Conservation (phyloP, 1,284 basidiomycete species). For the Papiliotrema flavescens region DNA sequence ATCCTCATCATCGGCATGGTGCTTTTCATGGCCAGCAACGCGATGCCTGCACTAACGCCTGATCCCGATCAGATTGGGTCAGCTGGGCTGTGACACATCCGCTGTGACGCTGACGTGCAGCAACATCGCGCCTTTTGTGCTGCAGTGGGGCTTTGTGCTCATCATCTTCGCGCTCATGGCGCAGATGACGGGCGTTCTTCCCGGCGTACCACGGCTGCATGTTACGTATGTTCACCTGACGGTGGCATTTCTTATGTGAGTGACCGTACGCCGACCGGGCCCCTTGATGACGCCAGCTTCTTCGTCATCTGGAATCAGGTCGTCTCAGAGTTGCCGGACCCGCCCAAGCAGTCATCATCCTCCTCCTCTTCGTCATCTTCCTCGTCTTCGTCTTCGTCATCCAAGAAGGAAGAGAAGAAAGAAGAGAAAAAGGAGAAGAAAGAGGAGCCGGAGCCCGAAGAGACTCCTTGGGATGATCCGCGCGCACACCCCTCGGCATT, state of each 20-base stretch:
- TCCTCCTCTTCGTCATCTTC: conserved; percentile 18
- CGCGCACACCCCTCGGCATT: conserved; percentile 38
- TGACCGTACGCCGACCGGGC: background rate
- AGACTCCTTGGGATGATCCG: conserved; percentile 33
- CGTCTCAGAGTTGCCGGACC: conserved; percentile 13
- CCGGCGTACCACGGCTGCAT: conserved; percentile 31
- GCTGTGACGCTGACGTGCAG: conserved; percentile 5
- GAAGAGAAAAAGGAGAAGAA: conserved; percentile 13
- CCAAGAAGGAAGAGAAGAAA: conserved; percentile 18
- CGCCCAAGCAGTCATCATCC: conserved; percentile 6
- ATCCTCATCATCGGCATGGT: conserved; percentile 35
- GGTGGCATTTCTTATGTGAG: conserved; percentile 28
- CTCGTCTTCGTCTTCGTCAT: conserved; percentile 14
- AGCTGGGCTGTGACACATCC: background rate
- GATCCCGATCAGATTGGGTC: conserved; percentile 6
- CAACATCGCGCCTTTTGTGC: conserved; percentile 24
- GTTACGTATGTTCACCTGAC: conserved; percentile 39
- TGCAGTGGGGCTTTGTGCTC: conserved; percentile 34
- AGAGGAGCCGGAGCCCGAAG: conserved; percentile 5
- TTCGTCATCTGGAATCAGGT: conserved; percentile 37
- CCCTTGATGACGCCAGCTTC: conserved; percentile 18
- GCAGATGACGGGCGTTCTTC: conserved; percentile 30
- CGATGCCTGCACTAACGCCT: conserved; percentile 29
- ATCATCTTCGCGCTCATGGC: conserved; percentile 30
- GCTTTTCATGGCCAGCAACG: conserved; percentile 31